These are phyloP conservation scores for Blastobotrys arbuscula DNA, from an alignment of 1,139 yeast species.

Conservation along the genomic window DNA sequence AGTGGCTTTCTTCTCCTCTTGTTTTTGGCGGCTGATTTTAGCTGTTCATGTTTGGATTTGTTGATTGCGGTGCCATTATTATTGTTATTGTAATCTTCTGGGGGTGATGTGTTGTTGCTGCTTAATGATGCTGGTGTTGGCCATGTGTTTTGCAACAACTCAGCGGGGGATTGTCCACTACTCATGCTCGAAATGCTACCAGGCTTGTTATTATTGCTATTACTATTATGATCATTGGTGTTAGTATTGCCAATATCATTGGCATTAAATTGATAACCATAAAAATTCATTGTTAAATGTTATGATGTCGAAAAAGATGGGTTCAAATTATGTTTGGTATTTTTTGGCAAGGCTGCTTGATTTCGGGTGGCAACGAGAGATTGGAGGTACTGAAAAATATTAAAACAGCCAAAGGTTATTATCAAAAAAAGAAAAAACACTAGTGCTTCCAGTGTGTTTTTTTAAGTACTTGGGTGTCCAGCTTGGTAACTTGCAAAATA, in stretches of 20 bases:
- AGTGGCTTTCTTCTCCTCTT: slow-evolving; percentile 26
- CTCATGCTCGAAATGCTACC: neutral
- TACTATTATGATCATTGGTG: neutral
- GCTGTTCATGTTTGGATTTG: neutral
- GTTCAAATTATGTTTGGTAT: no score
- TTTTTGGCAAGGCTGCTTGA: no score
- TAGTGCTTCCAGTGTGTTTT: no score
- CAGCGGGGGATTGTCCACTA: slow-evolving; percentile 4
- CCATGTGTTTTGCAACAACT: slow-evolving; percentile 1
- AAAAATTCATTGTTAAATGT: no score
- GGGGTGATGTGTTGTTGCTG: neutral
- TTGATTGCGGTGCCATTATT: neutral
- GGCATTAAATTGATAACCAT: no score
- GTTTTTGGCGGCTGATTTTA: neutral
- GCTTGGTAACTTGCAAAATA: no score
- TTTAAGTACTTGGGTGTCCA: no score
- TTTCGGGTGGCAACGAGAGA: no score
- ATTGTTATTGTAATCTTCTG: neutral
- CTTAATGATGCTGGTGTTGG: slow-evolving; percentile 2
- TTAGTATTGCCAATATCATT: neutral
- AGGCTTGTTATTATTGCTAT: neutral
- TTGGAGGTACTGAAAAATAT: no score
- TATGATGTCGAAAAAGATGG: no score
- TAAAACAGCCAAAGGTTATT: no score
- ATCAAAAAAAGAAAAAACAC: no score